Evolutionary conservation across 805 yeast genomes (phyloP).

Genomic region (Ogataea nitratoaversa): DNA sequence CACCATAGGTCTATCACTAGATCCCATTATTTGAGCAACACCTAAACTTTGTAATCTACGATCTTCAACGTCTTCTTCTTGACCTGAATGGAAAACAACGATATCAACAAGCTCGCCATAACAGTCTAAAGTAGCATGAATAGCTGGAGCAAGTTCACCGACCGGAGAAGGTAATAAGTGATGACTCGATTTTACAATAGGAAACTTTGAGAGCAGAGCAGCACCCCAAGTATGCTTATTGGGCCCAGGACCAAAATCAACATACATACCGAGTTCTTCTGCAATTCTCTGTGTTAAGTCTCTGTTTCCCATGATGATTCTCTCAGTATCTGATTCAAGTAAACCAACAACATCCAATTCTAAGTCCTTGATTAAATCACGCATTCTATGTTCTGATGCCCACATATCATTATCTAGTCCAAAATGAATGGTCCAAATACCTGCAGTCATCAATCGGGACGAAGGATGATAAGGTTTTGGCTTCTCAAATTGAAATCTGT

Average conservation of each 20-base stretch:
- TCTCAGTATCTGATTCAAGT: slow-evolving; percentile 89
- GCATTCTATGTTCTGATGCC: slow-evolving; percentile 92
- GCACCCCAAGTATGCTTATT: slow-evolving; percentile 98
- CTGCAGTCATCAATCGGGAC: slow-evolving; percentile 80
- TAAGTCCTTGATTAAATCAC: slow-evolving; percentile 74
- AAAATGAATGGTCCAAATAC: slow-evolving; percentile 98
- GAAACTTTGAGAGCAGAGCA: slow-evolving; percentile 88
- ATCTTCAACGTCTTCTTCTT: slow-evolving; percentile 95
- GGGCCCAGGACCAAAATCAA: slow-evolving; percentile 97
- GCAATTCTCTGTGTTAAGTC: slow-evolving; percentile 90
- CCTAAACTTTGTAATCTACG: slow-evolving; percentile 80
- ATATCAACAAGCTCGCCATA: slow-evolving; percentile 86
- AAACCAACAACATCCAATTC: slow-evolving; percentile 90
- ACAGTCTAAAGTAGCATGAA: slow-evolving; percentile 90
- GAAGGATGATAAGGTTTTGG: slow-evolving; percentile 67
- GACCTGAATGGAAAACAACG: slow-evolving; percentile 97
- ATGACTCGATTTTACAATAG: slow-evolving; percentile 85
- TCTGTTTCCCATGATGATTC: slow-evolving; percentile 91
- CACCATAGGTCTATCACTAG: slow-evolving; percentile 76
- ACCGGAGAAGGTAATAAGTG: slow-evolving; percentile 94
- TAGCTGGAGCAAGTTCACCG: slow-evolving; percentile 97
- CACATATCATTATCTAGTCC: slow-evolving; percentile 98
- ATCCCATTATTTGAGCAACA: slow-evolving; percentile 75
- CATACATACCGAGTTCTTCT: slow-evolving; percentile 90
- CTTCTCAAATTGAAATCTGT: slow-evolving; percentile 53